phyloP scores from a whole-genome alignment of 1,284 basidiomycete species.

The Meripilus lineatus region DNA sequence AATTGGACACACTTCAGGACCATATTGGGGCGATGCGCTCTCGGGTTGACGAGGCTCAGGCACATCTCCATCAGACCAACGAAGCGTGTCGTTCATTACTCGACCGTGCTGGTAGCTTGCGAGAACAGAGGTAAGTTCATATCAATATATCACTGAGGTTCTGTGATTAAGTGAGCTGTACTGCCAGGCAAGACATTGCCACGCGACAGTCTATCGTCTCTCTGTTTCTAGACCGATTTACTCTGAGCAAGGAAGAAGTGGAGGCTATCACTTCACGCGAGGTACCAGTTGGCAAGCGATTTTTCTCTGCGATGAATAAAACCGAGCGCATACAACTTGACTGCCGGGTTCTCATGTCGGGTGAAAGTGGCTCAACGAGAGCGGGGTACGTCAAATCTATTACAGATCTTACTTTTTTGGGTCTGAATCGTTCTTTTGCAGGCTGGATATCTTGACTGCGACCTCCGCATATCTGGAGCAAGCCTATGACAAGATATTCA shows the following conservation, averaged over 20 bases:
- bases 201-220: constrained; percentile 70
- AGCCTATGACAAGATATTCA: constrained; percentile 85
- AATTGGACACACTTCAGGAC: constrained; percentile 70
- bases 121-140: constrained; percentile 66
- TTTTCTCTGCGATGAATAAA: constrained; percentile 88
- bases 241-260: constrained; percentile 70
- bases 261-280: constrained; percentile 76
- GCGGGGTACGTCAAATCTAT: constrained; percentile 59
- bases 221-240: constrained; percentile 83
- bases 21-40: constrained; percentile 76
- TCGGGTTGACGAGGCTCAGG: constrained; percentile 82
- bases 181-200: constrained; percentile 60
- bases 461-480: constrained; percentile 83
- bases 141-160: neutral
- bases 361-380: constrained; percentile 75
- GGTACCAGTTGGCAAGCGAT: constrained; percentile 62
- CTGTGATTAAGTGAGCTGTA: neutral
- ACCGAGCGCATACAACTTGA: constrained; percentile 80
- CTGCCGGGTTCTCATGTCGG: constrained; percentile 84
- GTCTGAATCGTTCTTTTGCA: constrained; percentile 27
- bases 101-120: constrained; percentile 80
- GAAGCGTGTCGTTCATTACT: constrained; percentile 80
- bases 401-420: neutral
- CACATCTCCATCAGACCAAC: constrained; percentile 71
- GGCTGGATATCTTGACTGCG: constrained; percentile 83